phyloP scores from a whole-genome alignment of 2,329 filamentous ascomycete species.

The Penicillium sp. region DNA sequence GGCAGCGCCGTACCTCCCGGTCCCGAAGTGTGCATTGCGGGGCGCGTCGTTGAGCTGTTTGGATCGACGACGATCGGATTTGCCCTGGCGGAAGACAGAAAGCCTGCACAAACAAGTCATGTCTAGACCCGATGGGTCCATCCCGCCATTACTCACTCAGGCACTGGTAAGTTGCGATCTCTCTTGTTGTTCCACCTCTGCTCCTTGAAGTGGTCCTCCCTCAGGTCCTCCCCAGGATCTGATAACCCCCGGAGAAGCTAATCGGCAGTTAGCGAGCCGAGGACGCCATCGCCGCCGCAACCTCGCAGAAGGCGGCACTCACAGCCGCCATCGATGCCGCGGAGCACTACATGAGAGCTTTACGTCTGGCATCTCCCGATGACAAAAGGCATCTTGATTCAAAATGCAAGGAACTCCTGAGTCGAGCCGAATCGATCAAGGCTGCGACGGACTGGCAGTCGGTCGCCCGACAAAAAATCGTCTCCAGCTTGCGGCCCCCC shows the following conservation, averaged over 20 bases:
- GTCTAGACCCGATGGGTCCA: slow-evolving; percentile 32
- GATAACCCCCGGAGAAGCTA: slow-evolving; percentile 19
- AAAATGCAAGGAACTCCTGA: slow-evolving; percentile 72
- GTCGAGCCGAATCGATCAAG: slow-evolving; percentile 77
- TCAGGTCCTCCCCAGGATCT: neutral
- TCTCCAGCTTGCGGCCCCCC: slow-evolving; percentile 50
- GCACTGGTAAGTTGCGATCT: slow-evolving; percentile 33
- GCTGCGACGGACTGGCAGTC: slow-evolving; percentile 36
- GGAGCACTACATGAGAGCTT: slow-evolving; percentile 80
- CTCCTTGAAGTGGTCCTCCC: too few species aligned
- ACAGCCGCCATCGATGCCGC: slow-evolving; percentile 75
- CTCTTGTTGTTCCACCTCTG: too few species aligned
- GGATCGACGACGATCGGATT: slow-evolving; percentile 12
- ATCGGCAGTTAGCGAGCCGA: slow-evolving; percentile 56
- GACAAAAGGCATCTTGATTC: slow-evolving; percentile 70
- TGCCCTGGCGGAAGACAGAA: neutral
- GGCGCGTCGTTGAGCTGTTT: slow-evolving; percentile 11
- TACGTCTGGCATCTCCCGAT: slow-evolving; percentile 61
- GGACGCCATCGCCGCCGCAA: slow-evolving; percentile 54
- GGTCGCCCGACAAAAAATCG: slow-evolving; percentile 28
- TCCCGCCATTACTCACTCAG: slow-evolving; percentile 32
- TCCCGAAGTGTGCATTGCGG: slow-evolving; percentile 10
- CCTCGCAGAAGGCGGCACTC: slow-evolving; percentile 68
- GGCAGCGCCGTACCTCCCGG: too few species aligned
- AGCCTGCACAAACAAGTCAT: slow-evolving; percentile 28